Base-by-base conservation (phyloP, 139 green algal species). In the Trebouxia sp. region DNA sequence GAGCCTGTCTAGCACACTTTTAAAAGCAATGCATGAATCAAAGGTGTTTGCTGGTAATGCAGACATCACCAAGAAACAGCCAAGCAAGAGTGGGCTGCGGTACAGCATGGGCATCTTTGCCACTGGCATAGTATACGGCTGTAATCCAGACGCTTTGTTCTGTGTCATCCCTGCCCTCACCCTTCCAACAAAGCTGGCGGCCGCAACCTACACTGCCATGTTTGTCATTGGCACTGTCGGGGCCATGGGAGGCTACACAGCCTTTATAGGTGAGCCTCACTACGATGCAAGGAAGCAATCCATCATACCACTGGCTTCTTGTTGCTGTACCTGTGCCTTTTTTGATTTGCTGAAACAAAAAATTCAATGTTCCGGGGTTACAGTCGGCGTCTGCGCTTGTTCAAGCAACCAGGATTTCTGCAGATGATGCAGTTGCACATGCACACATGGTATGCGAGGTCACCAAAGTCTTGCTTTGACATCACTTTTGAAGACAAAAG, bases 111-210 rank as follows among this genome's bases (percentile, higher is more conserved):
- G 90, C 47, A 98, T 95, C 0, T 97, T 96, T 83, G 89, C 87
- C 37, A 98, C 95, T 9, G 97, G 97, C 65, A 95, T 99, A 67
- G 89, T 99, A 42, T 97, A 98, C 80, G 97, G 97, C 5, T 86
- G 99, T 56, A 95, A 98, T 81, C 97, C 97, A 5, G 97, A 99
- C 78, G 94, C 97, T 0, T 87, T 99, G 26, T 97, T 99, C 66
- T 90, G 99, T 15, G 92, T 99, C 35, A 89, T 99, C 8, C 97
- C 97, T 2, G 97, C 97, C 1, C 85, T 99, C 56, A 92, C 97
- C 14, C 87, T 99, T 43, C 95, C 97, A 58, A 97, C 94, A 38
- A 95, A 95, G 84, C 67, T 92, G 26, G 95, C 93, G 9, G 94
- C 95, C 5, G 80, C 93, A 7, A 87, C 93, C 8, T 99, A 98